phyloP scores from a whole-genome alignment of 2,329 filamentous ascomycete genomes.

The Clarireedia hainanense region DNA sequence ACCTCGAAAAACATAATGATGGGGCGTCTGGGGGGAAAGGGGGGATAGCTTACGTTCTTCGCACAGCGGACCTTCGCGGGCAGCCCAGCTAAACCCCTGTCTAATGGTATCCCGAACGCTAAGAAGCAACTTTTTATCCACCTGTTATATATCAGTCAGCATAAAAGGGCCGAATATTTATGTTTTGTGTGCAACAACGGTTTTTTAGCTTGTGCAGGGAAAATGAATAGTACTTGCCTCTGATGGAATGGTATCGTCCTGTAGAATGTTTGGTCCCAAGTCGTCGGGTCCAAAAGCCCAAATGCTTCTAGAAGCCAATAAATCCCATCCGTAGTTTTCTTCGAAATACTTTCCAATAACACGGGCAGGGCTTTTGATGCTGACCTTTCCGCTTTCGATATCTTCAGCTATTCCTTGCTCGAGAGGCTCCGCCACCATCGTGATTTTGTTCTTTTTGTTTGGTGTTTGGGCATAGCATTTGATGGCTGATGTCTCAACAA shows the following conservation, averaged over 20 bases:
- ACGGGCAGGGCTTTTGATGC: slow-evolving; percentile 84
- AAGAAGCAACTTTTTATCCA: slow-evolving; percentile 84
- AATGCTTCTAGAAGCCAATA: slow-evolving; percentile 87
- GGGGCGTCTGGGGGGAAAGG: not conserved
- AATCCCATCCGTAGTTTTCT: slow-evolving; percentile 94
- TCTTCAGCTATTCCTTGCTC: slow-evolving; percentile 93
- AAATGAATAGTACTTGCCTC: slow-evolving; percentile 47
- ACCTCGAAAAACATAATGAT: not conserved
- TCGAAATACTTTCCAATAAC: slow-evolving; percentile 97
- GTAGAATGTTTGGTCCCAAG: slow-evolving; percentile 86
- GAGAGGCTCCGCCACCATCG: slow-evolving; percentile 93
- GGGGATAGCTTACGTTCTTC: slow-evolving; percentile 73
- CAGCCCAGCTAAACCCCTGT: slow-evolving; percentile 95
- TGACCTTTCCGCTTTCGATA: slow-evolving; percentile 84
- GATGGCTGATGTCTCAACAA: slow-evolving; percentile 92
- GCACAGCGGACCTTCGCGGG: slow-evolving; percentile 88
- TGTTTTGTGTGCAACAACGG: not conserved
- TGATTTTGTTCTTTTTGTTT: slow-evolving; percentile 99
- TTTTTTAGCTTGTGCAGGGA: slow-evolving; percentile 1
- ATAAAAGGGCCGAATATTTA: slow-evolving; percentile 21
- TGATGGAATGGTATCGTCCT: slow-evolving; percentile 90
- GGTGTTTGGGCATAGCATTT: slow-evolving; percentile 97
- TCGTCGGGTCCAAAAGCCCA: slow-evolving; percentile 99
- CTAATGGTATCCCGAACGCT: slow-evolving; percentile 86
- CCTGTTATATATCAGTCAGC: slow-evolving; percentile 37